phyloP scores from a whole-genome alignment of 2,329 filamentous ascomycete genomes.

The Microcyclospora tardicrescens region DNA sequence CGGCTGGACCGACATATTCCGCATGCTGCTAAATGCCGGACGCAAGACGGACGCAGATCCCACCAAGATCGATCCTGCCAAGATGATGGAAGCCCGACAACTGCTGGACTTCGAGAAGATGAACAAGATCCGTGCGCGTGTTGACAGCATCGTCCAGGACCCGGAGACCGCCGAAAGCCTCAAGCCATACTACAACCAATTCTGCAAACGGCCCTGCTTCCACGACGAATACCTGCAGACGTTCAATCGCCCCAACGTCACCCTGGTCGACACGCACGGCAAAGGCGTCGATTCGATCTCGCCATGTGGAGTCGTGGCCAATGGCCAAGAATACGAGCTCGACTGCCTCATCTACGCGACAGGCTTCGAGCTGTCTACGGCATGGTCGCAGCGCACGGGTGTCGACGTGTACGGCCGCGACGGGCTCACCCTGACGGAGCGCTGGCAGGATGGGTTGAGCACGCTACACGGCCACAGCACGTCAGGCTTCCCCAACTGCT shows the following conservation, averaged over 20 bases:
- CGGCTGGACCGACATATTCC: slow-evolving; percentile 33
- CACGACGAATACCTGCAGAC: slow-evolving; percentile 43
- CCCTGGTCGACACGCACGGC: slow-evolving; percentile 47
- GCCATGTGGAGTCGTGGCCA: slow-evolving; percentile 34
- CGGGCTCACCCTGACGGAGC: slow-evolving; percentile 31
- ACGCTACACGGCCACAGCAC: slow-evolving; percentile 42
- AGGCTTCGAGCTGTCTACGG: slow-evolving; percentile 27
- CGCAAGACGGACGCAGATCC: slow-evolving; percentile 37
- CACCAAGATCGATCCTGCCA: slow-evolving; percentile 18
- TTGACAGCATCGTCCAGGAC: slow-evolving; percentile 42
- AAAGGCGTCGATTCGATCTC: slow-evolving; percentile 39
- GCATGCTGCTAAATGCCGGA: background rate
- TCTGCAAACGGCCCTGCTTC: slow-evolving; percentile 53
- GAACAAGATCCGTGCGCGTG: slow-evolving; percentile 35
- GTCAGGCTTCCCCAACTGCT: slow-evolving; percentile 41
- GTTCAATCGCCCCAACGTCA: slow-evolving; percentile 48
- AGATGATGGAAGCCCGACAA: too few relatives aligned
- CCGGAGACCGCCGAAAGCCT: slow-evolving; percentile 37
- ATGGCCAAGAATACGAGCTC: slow-evolving; percentile 35
- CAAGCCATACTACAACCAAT: slow-evolving; percentile 47
- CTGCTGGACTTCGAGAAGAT: slow-evolving; percentile 29
- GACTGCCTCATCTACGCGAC: slow-evolving; percentile 37
- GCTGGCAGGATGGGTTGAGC: slow-evolving; percentile 25
- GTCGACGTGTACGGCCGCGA: slow-evolving; percentile 27
- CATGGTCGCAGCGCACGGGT: slow-evolving; percentile 13